phyloP scores from a whole-genome alignment of 495 filamentous ascomycete genomes.

The Hypomontagnella submonticulosa region DNA sequence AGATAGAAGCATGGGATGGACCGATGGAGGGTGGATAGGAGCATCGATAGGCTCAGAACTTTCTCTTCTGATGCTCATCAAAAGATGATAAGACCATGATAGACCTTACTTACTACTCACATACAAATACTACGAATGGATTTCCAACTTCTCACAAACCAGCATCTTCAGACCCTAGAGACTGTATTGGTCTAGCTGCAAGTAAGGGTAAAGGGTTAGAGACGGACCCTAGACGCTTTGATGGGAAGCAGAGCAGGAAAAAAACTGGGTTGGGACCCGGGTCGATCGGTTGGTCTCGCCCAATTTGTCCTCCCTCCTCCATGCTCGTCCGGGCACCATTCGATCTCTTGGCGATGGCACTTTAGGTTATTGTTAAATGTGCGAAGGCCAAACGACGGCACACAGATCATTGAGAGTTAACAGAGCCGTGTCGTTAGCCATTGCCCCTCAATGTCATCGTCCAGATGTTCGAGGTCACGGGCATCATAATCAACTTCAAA shows the following conservation, averaged over 20 bases:
- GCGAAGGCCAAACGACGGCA: constrained; percentile 24
- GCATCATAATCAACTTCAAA: neutral
- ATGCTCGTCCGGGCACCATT: constrained; percentile 36
- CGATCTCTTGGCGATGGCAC: constrained; percentile 45
- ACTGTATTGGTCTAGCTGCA: too few species aligned
- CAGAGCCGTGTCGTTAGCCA: constrained; percentile 27
- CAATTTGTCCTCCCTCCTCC: constrained; percentile 18
- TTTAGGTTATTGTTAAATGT: constrained; percentile 47
- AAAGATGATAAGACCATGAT: neutral
- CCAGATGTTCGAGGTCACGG: neutral
- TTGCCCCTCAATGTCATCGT: constrained; percentile 16
- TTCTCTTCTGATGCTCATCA: neutral
- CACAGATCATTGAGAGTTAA: constrained; percentile 3
- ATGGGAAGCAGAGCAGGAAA: constrained; percentile 14
- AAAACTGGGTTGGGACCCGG: constrained; percentile 20
- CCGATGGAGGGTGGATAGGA: constrained; percentile 10
- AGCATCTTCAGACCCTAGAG: constrained; percentile 1
- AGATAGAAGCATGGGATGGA: constrained; percentile 27
- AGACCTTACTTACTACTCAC: constrained; percentile 8
- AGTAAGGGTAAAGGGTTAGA: neutral
- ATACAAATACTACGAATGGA: constrained; percentile 4
- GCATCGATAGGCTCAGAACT: too few species aligned
- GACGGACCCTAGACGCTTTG: neutral
- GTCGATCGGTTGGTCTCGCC: constrained; percentile 42
- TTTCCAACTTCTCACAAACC: neutral